A percentile compares a stretch with the other conserved stretches of the same genome.
These are phyloP conservation scores for Moesziomyces parantarcticus DNA, from an alignment of 1,284 basidiomycete genomes.

Conservation along the genomic window DNA sequence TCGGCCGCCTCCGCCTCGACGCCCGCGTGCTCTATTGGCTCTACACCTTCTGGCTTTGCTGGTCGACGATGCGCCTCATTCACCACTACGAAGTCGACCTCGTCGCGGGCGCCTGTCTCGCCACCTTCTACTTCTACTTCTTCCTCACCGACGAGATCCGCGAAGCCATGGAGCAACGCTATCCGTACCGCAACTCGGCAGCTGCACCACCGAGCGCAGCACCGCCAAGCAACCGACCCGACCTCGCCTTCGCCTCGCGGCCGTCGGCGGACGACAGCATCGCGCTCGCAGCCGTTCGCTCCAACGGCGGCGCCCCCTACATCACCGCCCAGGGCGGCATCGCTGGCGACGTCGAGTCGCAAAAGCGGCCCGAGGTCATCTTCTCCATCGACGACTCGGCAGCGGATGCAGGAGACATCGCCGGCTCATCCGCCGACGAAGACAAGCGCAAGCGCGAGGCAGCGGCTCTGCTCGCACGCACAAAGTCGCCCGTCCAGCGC, in stretches of 20 bases:
- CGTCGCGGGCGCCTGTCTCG: conserved; percentile 89
- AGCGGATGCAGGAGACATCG: conserved; percentile 24
- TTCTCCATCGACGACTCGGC: conserved; percentile 34
- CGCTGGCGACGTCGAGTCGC: conserved; percentile 32
- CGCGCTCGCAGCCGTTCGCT: conserved; percentile 23
- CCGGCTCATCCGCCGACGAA: conserved; percentile 21
- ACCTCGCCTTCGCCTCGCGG: conserved; percentile 40
- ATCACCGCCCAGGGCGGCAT: conserved; percentile 34
- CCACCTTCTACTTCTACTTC: conserved; percentile 84
- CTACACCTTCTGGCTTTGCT: conserved; percentile 90
- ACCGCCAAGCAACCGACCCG: conserved; percentile 41
- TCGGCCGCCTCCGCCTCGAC: conserved; percentile 53
- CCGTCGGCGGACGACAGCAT: conserved; percentile 3
- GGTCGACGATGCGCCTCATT: conserved; percentile 85
- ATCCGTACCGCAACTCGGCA: conserved; percentile 44
- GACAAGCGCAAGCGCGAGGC: conserved; percentile 26
- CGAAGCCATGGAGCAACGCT: conserved; percentile 59
- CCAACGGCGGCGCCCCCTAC: conserved; percentile 40
- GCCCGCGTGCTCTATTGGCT: conserved; percentile 77
- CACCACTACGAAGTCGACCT: conserved; percentile 93
- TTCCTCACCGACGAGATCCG: conserved; percentile 63
- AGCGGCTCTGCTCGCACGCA: conserved; percentile 19
- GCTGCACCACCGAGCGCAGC: conserved; percentile 45
- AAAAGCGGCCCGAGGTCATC: conserved; percentile 45
- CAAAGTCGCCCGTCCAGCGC: conserved; percentile 31